These are phyloP conservation scores for Hibiscus syriacus DNA, from an alignment of 345 rosid species.

Conservation along the genomic window DNA sequence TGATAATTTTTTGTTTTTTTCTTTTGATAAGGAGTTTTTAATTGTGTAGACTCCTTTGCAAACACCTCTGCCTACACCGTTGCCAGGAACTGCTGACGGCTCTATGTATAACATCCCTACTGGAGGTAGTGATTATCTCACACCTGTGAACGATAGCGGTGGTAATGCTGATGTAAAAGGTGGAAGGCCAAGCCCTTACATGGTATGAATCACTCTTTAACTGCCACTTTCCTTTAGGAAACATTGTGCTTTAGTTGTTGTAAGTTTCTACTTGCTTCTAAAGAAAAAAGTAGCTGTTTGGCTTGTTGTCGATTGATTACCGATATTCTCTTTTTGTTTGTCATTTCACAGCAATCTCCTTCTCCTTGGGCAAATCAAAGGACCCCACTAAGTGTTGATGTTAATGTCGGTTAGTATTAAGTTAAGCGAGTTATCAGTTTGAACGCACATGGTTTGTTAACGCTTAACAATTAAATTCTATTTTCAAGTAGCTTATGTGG, in stretches of 20 bases:
- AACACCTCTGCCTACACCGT: neutral
- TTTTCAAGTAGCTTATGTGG: conserved; percentile 64
- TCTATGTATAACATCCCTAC: neutral
- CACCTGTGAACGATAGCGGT: neutral
- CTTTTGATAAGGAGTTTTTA: neutral
- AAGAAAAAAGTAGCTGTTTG: neutral
- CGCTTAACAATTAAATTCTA: too few relatives aligned
- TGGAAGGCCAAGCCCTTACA: neutral
- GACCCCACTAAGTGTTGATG: neutral
- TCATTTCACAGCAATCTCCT: neutral
- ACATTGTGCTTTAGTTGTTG: neutral
- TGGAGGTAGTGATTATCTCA: neutral
- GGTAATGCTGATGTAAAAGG: neutral
- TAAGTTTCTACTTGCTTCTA: neutral
- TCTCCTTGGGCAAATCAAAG: neutral
- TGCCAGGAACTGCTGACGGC: neutral
- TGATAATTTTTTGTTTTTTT: neutral
- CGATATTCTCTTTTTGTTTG: neutral
- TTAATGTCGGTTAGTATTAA: neutral
- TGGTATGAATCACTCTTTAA: neutral
- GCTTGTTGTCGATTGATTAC: neutral
- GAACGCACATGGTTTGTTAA: too few relatives aligned
- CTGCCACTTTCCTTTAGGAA: neutral
- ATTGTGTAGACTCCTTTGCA: neutral
- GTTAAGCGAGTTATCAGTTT: neutral